Evolutionary conservation across 805 yeast species (phyloP).

Genomic region (Kazachstania martiniae): DNA sequence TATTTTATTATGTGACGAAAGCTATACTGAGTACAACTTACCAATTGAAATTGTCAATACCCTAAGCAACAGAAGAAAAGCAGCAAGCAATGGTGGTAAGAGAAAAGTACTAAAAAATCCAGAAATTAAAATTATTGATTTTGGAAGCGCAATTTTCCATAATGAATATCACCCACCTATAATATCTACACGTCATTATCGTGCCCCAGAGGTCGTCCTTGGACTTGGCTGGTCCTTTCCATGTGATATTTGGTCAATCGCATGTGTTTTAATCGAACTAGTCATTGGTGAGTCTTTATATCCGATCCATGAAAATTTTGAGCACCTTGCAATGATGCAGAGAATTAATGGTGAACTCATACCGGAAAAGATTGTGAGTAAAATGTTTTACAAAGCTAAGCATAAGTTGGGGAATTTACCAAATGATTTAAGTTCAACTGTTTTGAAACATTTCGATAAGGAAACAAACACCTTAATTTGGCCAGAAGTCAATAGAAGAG

Average conservation of each 20-base stretch:
- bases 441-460: conserved; percentile 23
- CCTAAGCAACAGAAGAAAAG: conserved; percentile 21
- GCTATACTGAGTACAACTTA: conserved; percentile 15
- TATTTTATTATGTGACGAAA: conserved; percentile 42
- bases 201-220: conserved; percentile 93
- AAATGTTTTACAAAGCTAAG: conserved; percentile 24
- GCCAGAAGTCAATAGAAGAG: conserved; percentile 24
- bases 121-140: conserved; percentile 80
- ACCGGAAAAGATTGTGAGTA: conserved; percentile 28
- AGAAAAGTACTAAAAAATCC: conserved; percentile 51
- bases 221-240: conserved; percentile 97
- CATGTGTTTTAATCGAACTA: conserved; percentile 84
- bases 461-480: conserved; percentile 14
- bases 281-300: conserved; percentile 91
- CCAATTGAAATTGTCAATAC: conserved; percentile 11
- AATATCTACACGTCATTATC: conserved; percentile 89
- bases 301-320: conserved; percentile 88
- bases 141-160: conserved; percentile 91
- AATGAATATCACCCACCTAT: conserved; percentile 90
- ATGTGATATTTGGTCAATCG: conserved; percentile 95
- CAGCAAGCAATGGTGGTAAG: conserved; percentile 25
- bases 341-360: conserved; percentile 51
- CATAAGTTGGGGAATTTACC: conserved; percentile 26
- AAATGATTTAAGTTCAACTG: conserved; percentile 24
- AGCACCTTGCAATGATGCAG: conserved; percentile 93